Base-by-base conservation (phyloP, 768 basidiomycete species). In the Dacryopinax primogenitus region DNA sequence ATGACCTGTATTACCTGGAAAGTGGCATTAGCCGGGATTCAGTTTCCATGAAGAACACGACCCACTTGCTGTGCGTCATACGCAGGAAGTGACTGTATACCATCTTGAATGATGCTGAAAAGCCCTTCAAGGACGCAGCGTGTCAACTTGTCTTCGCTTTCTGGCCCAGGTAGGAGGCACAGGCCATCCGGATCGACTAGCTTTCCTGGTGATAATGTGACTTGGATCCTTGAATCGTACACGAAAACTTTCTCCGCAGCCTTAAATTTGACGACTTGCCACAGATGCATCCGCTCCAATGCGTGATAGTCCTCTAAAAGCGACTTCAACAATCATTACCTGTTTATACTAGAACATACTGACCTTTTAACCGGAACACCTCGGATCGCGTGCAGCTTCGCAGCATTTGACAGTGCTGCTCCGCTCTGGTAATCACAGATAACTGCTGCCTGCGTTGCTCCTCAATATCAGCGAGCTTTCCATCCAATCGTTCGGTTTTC, bases 281-380 rank as follows among this genome's bases (percentile, higher is more conserved):
- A 73, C 0, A 68, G 66, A 28, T 71, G 69, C 26, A 70, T 21
- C 41, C 67, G 39, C 62, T 71, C 66, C 3, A 73, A 64, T 0
- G 67, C 64, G 7, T 70, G 68, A 33, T 65, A 68, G 18, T 73
- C 71, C 33, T 67, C 72, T 67, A 39, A 6, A 12, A 44, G 33
- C 33, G 21, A 35, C 9, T 37, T 6, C 3, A 21, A 11, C 32
- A 35, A n/a, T 37, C 23, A 12, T n/a, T 44, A 36, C 9, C 0
- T 34, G 30, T 26, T 18, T 3, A n/a, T 11, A 21, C 1, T 9
- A 4, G 16, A 39, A 61, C 23, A 51, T 51, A 18, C 70, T 1
- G 12, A 71, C 70, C 69, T 45, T 67, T 61, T n/a, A 71, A 63
- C 6, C 70, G 39, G 13, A 61, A 66, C 9, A 71, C 66, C 62